These are phyloP conservation scores for Fusarium secorum DNA, from an alignment of 2,329 filamentous ascomycete species.

Conservation along the genomic window DNA sequence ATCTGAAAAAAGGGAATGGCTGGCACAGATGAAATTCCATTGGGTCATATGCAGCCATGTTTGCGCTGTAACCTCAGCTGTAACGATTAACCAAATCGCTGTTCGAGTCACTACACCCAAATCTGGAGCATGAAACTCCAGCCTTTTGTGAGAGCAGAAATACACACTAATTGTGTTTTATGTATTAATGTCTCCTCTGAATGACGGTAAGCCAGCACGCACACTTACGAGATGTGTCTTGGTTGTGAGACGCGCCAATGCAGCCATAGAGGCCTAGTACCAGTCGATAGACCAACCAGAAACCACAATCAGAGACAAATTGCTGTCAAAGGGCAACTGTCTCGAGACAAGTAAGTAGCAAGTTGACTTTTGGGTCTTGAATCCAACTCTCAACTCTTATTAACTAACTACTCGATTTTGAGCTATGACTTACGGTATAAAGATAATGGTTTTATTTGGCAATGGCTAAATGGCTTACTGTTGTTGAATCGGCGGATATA, in stretches of 20 bases:
- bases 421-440: not conserved
- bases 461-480: not conserved
- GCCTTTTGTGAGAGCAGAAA: not conserved
- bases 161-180: not conserved
- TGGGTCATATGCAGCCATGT: conserved; percentile 6
- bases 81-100: conserved; percentile 12
- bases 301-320: conserved; percentile 4
- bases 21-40: not conserved
- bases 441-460: not conserved
- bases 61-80: conserved; percentile 6
- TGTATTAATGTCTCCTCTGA: not conserved
- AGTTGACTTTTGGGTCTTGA: not conserved
- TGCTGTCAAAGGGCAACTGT: conserved; percentile 18
- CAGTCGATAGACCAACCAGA: not conserved
- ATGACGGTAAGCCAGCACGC: not conserved
- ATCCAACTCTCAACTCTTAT: not conserved
- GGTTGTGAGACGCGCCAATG: conserved; percentile 25
- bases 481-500: not conserved
- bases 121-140: conserved; percentile 24
- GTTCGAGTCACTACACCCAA: conserved; percentile 22
- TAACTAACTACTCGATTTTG: not conserved
- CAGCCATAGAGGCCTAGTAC: conserved; percentile 10
- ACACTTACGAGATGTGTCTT: conserved; percentile 18
- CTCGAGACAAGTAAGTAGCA: not conserved
- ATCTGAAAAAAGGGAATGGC: conserved; percentile 12